phyloP scores from a whole-genome alignment of 1,284 basidiomycete genomes.

The Leucoagaricus sp. region DNA sequence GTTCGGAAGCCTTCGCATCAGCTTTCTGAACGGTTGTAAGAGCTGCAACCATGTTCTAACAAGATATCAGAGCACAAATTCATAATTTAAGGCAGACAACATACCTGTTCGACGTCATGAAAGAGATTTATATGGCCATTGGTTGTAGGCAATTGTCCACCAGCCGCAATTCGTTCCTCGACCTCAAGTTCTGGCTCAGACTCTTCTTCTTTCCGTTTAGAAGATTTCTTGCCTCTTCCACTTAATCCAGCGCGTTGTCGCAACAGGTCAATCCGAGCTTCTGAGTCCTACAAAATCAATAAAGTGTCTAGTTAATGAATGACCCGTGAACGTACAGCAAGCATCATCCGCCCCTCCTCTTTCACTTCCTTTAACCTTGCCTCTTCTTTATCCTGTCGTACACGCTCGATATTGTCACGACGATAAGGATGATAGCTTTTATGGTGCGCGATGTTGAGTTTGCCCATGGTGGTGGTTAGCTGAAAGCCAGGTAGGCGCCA shows the following conservation, averaged over 20 bases:
- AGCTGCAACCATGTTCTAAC: conserved; percentile 39
- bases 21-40: conserved; percentile 48
- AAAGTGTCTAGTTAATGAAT: not conserved
- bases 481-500: not conserved
- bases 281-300: conserved; percentile 58
- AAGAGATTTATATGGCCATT: conserved; percentile 78
- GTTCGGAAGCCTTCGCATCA: conserved; percentile 45
- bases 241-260: conserved; percentile 55
- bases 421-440: conserved; percentile 89
- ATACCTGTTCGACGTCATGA: conserved; percentile 68
- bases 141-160: conserved; percentile 43
- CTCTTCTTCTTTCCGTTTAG: conserved; percentile 35
- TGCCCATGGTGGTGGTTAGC: conserved; percentile 62
- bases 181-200: conserved; percentile 19
- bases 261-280: conserved; percentile 72
- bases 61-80: conserved; percentile 30
- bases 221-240: conserved; percentile 38
- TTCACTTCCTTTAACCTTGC: conserved; percentile 64
- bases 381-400: conserved; percentile 78
- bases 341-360: conserved; percentile 68
- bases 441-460: conserved; percentile 85
- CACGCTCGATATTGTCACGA: conserved; percentile 80
- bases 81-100: not conserved
- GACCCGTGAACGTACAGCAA: conserved; percentile 54
- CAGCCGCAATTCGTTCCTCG: conserved; percentile 13